Evolutionary conservation across 139 green algal species (phyloP).

Genomic region (Chlamydomonas sp.): DNA sequence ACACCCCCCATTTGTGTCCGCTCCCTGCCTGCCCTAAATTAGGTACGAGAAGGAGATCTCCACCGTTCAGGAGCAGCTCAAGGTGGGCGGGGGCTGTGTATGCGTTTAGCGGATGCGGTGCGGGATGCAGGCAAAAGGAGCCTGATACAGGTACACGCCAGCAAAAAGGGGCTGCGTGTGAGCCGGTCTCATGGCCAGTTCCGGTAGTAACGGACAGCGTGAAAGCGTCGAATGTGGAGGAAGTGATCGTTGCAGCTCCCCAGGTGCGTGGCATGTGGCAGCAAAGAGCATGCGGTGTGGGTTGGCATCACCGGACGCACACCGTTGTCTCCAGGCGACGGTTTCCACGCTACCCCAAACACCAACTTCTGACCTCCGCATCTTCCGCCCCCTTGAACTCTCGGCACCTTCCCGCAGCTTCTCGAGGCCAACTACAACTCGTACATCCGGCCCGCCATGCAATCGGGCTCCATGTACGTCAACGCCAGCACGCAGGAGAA

Average conservation of each 20-base stretch:
- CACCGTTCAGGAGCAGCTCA: slow-evolving; percentile 23
- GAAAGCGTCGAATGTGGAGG: no score
- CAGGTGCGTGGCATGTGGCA: no score
- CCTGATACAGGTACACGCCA: no score
- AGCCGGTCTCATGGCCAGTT: no score
- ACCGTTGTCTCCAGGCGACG: not conserved
- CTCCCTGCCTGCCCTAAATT: not conserved
- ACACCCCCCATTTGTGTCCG: not conserved
- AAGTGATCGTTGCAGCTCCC: no score
- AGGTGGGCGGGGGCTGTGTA: not conserved
- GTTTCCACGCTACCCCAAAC: not conserved
- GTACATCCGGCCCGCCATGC: slow-evolving; percentile 26
- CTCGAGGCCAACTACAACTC: slow-evolving; percentile 24
- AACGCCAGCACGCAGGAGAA: slow-evolving; percentile 19
- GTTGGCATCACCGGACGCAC: not conserved
- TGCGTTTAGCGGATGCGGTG: not conserved
- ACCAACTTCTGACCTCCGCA: not conserved
- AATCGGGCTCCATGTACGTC: slow-evolving; percentile 11
- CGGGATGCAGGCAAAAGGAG: no score
- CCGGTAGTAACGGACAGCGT: no score
- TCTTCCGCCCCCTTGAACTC: not conserved
- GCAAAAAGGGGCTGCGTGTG: no score
- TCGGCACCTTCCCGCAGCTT: not conserved
- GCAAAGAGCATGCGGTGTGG: no score
- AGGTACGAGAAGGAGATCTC: slow-evolving; percentile 39